phyloP scores from a whole-genome alignment of 2,329 filamentous ascomycete genomes.

The Myrmaecium sp. region DNA sequence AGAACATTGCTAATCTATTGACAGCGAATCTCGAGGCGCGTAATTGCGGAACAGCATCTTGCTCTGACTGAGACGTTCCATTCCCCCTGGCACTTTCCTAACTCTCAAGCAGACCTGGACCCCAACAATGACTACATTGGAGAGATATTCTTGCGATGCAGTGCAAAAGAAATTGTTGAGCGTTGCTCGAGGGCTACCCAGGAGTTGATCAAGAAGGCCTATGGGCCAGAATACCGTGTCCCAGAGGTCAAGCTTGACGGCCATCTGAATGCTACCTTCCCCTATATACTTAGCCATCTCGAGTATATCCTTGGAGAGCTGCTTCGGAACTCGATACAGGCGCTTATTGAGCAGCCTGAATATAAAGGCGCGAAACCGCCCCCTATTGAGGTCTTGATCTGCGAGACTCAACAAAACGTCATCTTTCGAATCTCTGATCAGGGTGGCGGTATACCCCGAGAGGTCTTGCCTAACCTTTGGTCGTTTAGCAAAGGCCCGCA shows the following conservation, averaged over 20 bases:
- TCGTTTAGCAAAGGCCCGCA: slow-evolving; percentile 89
- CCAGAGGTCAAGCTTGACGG: slow-evolving; percentile 73
- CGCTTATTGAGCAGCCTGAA: slow-evolving; percentile 60
- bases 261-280: slow-evolving; percentile 78
- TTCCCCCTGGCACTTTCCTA: slow-evolving; percentile 74
- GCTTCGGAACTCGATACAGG: slow-evolving; percentile 85
- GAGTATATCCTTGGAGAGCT: slow-evolving; percentile 97
- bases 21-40: slow-evolving; percentile 80
- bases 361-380: slow-evolving; percentile 38
- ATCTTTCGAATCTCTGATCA: slow-evolving; percentile 94
- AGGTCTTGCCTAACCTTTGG: slow-evolving; percentile 81
- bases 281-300: slow-evolving; percentile 87
- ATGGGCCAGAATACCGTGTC: slow-evolving; percentile 52
- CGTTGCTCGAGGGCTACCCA: slow-evolving; percentile 63
- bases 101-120: slow-evolving; percentile 45
- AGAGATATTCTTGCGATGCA: slow-evolving; percentile 87
- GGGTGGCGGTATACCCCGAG: slow-evolving; percentile 75
- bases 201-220: slow-evolving; percentile 56
- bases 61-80: slow-evolving; percentile 90
- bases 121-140: slow-evolving; percentile 73
- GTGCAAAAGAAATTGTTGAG: slow-evolving; percentile 75
- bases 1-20: not conserved
- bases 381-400: slow-evolving; percentile 85
- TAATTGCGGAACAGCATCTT: slow-evolving; percentile 94
- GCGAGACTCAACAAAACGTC: slow-evolving; percentile 84